These are phyloP conservation scores for Naumovozyma baii DNA, from an alignment of 805 yeast species.

Conservation along the genomic window DNA sequence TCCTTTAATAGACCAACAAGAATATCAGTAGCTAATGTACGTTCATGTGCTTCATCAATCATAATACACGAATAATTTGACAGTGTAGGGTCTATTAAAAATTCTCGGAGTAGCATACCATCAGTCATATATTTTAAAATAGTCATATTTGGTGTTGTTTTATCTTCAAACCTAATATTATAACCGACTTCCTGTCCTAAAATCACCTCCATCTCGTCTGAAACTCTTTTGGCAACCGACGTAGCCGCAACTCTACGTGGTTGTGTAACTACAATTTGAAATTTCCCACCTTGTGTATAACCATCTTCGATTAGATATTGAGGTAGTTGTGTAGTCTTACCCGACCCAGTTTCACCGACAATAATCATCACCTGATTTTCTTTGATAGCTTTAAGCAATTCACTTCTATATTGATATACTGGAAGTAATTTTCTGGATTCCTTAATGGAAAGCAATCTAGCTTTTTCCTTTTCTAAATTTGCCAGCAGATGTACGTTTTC, in stretches of 20 bases:
- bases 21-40: constrained; percentile 86
- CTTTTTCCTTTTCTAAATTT: constrained; percentile 22
- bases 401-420: constrained; percentile 53
- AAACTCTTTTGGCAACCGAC: constrained; percentile 82
- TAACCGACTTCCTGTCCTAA: constrained; percentile 89
- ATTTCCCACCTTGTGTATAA: constrained; percentile 47
- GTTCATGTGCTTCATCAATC: constrained; percentile 96
- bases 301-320: constrained; percentile 82
- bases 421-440: constrained; percentile 63
- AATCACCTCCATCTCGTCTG: constrained; percentile 74
- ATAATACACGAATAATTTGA: constrained; percentile 67
- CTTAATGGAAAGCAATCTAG: constrained; percentile 28
- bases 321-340: constrained; percentile 89
- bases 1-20: constrained; percentile 73
- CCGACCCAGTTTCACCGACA: constrained; percentile 88
- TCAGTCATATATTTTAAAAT: constrained; percentile 86
- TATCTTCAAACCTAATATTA: constrained; percentile 78
- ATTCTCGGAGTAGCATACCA: constrained; percentile 87
- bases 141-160: constrained; percentile 48
- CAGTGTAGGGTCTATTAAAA: constrained; percentile 64
- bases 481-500: constrained; percentile 16
- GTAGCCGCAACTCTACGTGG: constrained; percentile 95
- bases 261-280: constrained; percentile 76
- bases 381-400: constrained; percentile 49
- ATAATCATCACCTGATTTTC: constrained; percentile 61